phyloP scores from a whole-genome alignment of 441 rosid species.

The Macaranga tanarius region DNA sequence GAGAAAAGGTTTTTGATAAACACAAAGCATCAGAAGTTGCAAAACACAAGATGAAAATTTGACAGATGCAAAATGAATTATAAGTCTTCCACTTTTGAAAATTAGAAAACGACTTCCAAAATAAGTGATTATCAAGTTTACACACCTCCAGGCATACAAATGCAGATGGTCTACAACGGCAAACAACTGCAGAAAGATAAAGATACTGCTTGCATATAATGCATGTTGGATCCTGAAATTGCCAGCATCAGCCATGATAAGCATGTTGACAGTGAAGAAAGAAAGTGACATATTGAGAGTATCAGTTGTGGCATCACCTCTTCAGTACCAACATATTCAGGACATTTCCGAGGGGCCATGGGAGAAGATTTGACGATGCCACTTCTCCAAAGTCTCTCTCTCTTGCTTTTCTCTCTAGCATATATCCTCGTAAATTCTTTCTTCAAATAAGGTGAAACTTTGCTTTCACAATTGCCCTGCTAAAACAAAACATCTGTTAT shows the following conservation, averaged over 20 bases:
- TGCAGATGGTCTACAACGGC: constrained; percentile 79
- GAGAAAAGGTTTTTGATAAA: constrained; percentile 5
- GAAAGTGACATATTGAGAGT: constrained; percentile 17
- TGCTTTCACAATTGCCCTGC: constrained; percentile 52
- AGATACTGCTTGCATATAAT: constrained; percentile 89
- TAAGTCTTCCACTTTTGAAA: neutral
- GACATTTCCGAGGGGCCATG: constrained; percentile 60
- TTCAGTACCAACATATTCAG: constrained; percentile 86
- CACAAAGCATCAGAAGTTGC: constrained; percentile 10
- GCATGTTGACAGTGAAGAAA: constrained; percentile 6
- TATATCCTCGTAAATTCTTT: constrained; percentile 74
- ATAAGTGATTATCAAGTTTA: constrained; percentile 13
- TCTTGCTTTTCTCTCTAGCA: constrained; percentile 64
- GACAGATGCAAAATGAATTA: neutral
- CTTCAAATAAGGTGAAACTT: constrained; percentile 65
- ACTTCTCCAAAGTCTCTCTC: constrained; percentile 81
- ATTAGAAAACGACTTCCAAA: neutral
- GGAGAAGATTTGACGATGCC: constrained; percentile 81
- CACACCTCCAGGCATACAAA: constrained; percentile 91
- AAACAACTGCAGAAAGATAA: constrained; percentile 78
- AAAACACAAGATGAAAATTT: neutral
- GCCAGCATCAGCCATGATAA: constrained; percentile 21
- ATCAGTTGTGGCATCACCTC: constrained; percentile 56
- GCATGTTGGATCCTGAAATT: constrained; percentile 83
- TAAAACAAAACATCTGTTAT: constrained; percentile 11